Evolutionary conservation across 441 rosid genomes (phyloP).

Genomic region (Pelargonium exstipulatum): DNA sequence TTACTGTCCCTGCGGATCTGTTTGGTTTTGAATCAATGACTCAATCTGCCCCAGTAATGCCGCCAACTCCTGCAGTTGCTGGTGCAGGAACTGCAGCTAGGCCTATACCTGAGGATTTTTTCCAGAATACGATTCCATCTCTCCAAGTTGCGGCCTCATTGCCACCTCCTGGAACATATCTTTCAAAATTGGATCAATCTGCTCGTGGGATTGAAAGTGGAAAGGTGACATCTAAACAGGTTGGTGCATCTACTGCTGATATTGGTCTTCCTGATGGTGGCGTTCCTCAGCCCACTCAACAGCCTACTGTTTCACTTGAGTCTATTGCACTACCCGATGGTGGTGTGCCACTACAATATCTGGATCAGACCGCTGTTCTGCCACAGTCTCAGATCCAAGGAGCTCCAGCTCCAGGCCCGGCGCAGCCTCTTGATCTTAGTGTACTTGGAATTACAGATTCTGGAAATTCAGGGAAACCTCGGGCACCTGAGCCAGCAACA

Average conservation of each 20-base stretch:
- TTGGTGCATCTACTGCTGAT: conserved; percentile 35
- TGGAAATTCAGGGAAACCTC: conserved; percentile 59
- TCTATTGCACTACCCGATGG: conserved; percentile 79
- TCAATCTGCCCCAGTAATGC: conserved; percentile 42
- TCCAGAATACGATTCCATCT: conserved; percentile 88
- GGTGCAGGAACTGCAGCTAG: conserved; percentile 39
- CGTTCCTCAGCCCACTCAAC: conserved; percentile 53
- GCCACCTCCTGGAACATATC: conserved; percentile 86
- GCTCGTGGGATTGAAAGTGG: conserved; percentile 42
- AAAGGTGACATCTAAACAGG: conserved; percentile 38
- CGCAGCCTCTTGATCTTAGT: conserved; percentile 92
- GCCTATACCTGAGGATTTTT: conserved; percentile 95
- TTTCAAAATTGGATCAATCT: conserved; percentile 63
- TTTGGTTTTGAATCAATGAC: conserved; percentile 57
- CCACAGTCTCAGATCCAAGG: conserved; percentile 43
- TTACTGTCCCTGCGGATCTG: conserved; percentile 56
- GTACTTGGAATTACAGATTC: conserved; percentile 70
- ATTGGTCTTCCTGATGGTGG: conserved; percentile 77
- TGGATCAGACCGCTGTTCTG: conserved; percentile 35
- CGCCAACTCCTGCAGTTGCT: conserved; percentile 40
- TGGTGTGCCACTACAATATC: conserved; percentile 69
- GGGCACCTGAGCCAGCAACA: conserved; percentile 48
- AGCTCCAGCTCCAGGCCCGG: conserved; percentile 41
- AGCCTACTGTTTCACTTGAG: conserved; percentile 38
- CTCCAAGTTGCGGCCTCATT: conserved; percentile 73